A percentile compares a stretch with the other conserved stretches of the same genome.
Evolutionary conservation across 2,329 filamentous ascomycete species (phyloP).

Genomic region (Colletotrichum viniferum): DNA sequence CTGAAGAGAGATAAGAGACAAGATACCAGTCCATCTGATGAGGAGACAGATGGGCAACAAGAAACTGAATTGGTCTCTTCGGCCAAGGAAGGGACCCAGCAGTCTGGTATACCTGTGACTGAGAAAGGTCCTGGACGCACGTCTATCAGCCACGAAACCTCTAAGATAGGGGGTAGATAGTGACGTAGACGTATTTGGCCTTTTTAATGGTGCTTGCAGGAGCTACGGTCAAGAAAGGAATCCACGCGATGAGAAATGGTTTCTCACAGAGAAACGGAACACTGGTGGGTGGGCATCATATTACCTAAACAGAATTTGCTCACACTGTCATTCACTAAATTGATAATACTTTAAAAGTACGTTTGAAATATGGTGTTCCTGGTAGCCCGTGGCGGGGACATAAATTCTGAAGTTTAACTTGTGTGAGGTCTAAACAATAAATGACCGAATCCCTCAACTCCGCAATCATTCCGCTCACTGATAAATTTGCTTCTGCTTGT

Average conservation of each 20-base stretch:
- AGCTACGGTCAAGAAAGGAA: neutral
- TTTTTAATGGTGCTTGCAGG: neutral
- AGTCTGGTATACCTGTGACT: neutral
- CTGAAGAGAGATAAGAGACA: neutral
- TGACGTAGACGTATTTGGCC: neutral
- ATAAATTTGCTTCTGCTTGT: neutral
- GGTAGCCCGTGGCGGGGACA: no score
- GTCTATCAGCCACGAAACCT: neutral
- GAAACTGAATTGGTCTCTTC: neutral
- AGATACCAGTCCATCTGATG: neutral
- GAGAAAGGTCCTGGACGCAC: neutral
- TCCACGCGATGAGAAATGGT: neutral
- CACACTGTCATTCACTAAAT: rapidly evolving
- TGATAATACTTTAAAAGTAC: neutral
- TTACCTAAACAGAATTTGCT: neutral
- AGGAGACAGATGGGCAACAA: neutral
- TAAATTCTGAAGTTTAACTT: no score
- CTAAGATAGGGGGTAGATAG: neutral
- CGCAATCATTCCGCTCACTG: neutral
- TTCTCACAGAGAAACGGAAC: neutral
- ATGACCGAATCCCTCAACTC: neutral
- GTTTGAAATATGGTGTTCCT: neutral
- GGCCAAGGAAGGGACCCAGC: neutral
- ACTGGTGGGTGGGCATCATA: neutral
- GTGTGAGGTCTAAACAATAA: no score